Base-by-base conservation (phyloP, 495 filamentous ascomycete genomes). In the Hyphodiscus hymeniophilus region DNA sequence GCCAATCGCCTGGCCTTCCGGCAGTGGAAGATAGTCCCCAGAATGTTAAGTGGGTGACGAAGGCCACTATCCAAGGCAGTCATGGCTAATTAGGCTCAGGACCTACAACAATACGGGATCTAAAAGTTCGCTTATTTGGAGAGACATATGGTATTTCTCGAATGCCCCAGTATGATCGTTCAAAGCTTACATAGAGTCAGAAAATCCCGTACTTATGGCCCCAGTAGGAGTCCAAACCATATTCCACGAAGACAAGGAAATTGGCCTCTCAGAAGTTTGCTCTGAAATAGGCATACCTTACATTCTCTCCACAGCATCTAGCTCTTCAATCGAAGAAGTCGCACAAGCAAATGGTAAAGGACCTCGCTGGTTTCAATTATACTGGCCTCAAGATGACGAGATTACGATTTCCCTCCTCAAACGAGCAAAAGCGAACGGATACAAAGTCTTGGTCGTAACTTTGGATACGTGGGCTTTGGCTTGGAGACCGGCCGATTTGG, bases 401-500 rank as follows among this genome's bases (percentile, higher is more conserved):
- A 59, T 85, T 38, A 85, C 84, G 0, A 50, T 71, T 0, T 77
- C 76, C 2, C 60, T 85, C 28, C 66, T 87, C 31, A 63, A 66
- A n/a, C 75, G 82, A 18, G 84, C 82, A 1, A 76, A 77, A 42
- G 68, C 68, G n/a, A 59, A 66, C 11, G 78, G 78, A 0, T 83
- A 67, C 59, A 60, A 60, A 15, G 77, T 72, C 12, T 61, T 82
- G 5, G 67, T 83, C 34, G 71, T 85, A 0, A 84, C 81, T 1
- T 66, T 84, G 0, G 81, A 85, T 60, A 81, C 77, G 0, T 78
- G 67, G 43, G 66, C 65, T 7, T 61, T 82, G 26, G 64, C 68
- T 11, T 82, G 79, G 82, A 67, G 81, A 38, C 83, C 80, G 0
- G 68, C 65, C 1, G 82, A 86, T 58, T 66, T 86, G 20, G 81